Evolutionary conservation across 164 flowering plant genomes (phyloP), one percentile per base, ranked within the genome.

Genomic region (Magnolia sinica): DNA sequence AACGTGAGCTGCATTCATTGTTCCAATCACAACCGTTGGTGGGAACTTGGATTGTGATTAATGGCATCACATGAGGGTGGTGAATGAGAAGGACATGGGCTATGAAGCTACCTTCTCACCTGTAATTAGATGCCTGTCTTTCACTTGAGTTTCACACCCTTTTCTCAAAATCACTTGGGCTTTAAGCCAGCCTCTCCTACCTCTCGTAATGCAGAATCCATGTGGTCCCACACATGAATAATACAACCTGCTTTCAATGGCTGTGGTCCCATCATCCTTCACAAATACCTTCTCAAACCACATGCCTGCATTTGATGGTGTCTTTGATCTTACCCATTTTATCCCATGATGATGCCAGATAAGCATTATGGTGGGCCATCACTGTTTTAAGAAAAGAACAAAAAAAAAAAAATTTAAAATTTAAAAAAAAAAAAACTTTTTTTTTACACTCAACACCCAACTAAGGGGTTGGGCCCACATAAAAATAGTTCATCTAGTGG

Each of bases 1-100:
- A 64, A 64, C 19, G 68, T 64, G 68, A 64, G 68, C 27, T n/a
- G 22, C 68, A 64, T 64, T 64, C 27, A 64, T 5, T 64, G 68
- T 64, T n/a, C 10, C 10, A 22, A 18, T 64, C 19, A 3, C 45
- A 37, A 29, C 68, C 68, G 9, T 64, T n/a, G 68, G 24, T 23
- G 19, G 20, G 24, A 23, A 8, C 22, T 22, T 18, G 23, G 27
- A 8, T 4, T 22, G 27, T 18, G 68, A 19, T 55, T 55, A 16
- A 16, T 55, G 61, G 13, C 3, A 18, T 64, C 27, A n/a, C 68
- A 8, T 18, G 68, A n/a, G 68, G 10, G 7, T 18, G 13, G 68
- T 64, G 27, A 64, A 64, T 64, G 68, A 64, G 22, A 64, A 22
- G 20, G 68, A n/a, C 61, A 55, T 55, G 61, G 16, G 18, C 61